phyloP scores from a whole-genome alignment of 495 filamentous ascomycete species.

The Podospora australis region DNA sequence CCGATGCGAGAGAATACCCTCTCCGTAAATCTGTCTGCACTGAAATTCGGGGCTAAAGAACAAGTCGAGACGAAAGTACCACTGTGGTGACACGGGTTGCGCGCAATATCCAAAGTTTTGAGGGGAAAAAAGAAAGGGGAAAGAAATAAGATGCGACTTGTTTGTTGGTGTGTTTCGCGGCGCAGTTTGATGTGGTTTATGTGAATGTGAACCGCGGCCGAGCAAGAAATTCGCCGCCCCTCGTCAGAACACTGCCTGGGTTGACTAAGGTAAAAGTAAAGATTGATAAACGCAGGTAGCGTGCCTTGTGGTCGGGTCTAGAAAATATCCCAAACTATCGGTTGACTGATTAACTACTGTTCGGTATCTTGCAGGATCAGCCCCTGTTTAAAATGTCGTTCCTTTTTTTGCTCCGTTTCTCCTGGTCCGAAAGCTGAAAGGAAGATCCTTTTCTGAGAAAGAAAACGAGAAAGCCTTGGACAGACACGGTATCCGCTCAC shows the following conservation, averaged over 20 bases:
- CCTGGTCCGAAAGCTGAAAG: not conserved
- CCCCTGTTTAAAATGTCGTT: not conserved
- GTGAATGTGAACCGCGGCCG: not conserved
- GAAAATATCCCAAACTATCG: not conserved
- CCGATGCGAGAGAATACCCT: not conserved
- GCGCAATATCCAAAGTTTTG: not conserved
- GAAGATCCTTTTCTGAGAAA: not conserved
- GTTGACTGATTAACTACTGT: slow-evolving; percentile 1
- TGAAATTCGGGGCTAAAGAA: not conserved
- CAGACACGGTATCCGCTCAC: not conserved
- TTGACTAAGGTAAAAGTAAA: slow-evolving; percentile 1
- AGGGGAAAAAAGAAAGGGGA: not conserved
- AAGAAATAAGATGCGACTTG: not conserved
- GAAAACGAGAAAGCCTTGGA: not conserved
- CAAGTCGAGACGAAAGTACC: too few species aligned
- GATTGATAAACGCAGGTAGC: too few species aligned
- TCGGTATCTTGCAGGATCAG: too few species aligned
- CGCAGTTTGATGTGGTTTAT: not conserved
- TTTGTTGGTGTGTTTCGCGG: not conserved
- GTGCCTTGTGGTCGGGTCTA: not conserved
- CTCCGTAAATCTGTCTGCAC: not conserved
- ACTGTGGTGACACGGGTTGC: not conserved
- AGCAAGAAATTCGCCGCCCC: slow-evolving; percentile 3
- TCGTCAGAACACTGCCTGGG: too few species aligned
- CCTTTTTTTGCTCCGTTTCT: not conserved